Evolutionary conservation across 2,329 filamentous ascomycete species (phyloP), one percentile per base, ranked within the genome.

Genomic region (Colletotrichum aenigma): DNA sequence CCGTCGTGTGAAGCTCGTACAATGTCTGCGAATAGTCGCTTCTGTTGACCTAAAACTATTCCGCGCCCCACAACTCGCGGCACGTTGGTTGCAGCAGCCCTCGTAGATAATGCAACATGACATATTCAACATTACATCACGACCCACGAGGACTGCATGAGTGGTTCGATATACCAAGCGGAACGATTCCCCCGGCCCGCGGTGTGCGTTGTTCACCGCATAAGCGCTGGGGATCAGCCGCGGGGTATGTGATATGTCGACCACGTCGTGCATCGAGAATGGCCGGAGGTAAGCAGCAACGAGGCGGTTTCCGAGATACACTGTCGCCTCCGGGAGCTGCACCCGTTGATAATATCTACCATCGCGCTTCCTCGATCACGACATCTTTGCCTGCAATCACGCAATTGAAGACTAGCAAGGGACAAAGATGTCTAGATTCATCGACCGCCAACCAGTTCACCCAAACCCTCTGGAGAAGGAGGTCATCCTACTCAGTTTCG

Each of bases 401-500:
- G 62, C 24, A 34, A 66, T 52, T 28, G 4, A 48, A 43, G 21
- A 32, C 34, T 60, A 60, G 6, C 24, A 30, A 13, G 34, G 21
- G 4, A 28, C 3, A 12, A 77, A 43, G 4, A 86, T 85, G 84
- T 77, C 83, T 71, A 83, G 84, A 72, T 72, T 78, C 24, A 83
- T 86, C 48, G 84, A 86, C 64, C 77, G 72, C 34, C 38, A 85
- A n/a, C 82, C 83, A 10, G 77, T 78, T 12, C 84, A 84, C 13
- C 74, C 79, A 24, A 76, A 80, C 55, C 79, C 82, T 7, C 71
- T 79, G 66, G 80, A 81, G 26, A 83, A 82, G 78, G 85, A 84
- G 73, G 71, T 86, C 12, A 80, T 86, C 58, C 81, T 86, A 21
- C 78, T 84, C 32, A 86, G 84, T 61, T 81, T 81, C n/a, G 81